Evolutionary conservation across 805 yeast genomes (phyloP).

Genomic region (Candida nitratophila): DNA sequence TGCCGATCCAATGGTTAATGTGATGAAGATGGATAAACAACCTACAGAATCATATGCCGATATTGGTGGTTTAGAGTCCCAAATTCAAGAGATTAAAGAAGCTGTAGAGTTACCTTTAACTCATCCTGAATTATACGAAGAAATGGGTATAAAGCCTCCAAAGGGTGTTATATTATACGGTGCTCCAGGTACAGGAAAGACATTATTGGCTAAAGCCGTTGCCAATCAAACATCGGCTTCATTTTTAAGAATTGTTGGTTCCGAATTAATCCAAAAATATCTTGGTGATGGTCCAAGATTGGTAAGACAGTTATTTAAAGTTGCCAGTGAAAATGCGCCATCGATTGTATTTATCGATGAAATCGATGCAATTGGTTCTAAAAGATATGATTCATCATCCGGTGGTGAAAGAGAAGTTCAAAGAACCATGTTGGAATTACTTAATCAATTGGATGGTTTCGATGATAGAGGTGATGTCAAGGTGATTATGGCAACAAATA

Average conservation of each 20-base stretch:
- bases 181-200: slow-evolving; percentile 98
- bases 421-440: slow-evolving; percentile 93
- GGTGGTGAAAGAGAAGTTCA: slow-evolving; percentile 98
- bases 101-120: slow-evolving; percentile 93
- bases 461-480: slow-evolving; percentile 96
- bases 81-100: slow-evolving; percentile 96
- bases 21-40: slow-evolving; percentile 95
- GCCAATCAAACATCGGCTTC: slow-evolving; percentile 98
- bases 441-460: slow-evolving; percentile 94
- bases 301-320: slow-evolving; percentile 89
- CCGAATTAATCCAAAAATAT: slow-evolving; percentile 94
- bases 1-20: slow-evolving; percentile 95
- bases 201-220: slow-evolving; percentile 92
- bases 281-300: slow-evolving; percentile 97
- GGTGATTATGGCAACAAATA: slow-evolving; percentile 97
- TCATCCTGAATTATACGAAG: slow-evolving; percentile 95
- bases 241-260: slow-evolving; percentile 91
- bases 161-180: slow-evolving; percentile 96
- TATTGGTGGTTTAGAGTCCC: slow-evolving; percentile 92
- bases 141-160: slow-evolving; percentile 98
- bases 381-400: slow-evolving; percentile 83
- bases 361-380: slow-evolving; percentile 98
- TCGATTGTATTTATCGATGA: slow-evolving; percentile 98
- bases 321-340: slow-evolving; percentile 96
- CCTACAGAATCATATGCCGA: slow-evolving; percentile 97